These are phyloP conservation scores for Quercus tomentella DNA, from an alignment of 331 rosid genomes.

Conservation along the genomic window DNA sequence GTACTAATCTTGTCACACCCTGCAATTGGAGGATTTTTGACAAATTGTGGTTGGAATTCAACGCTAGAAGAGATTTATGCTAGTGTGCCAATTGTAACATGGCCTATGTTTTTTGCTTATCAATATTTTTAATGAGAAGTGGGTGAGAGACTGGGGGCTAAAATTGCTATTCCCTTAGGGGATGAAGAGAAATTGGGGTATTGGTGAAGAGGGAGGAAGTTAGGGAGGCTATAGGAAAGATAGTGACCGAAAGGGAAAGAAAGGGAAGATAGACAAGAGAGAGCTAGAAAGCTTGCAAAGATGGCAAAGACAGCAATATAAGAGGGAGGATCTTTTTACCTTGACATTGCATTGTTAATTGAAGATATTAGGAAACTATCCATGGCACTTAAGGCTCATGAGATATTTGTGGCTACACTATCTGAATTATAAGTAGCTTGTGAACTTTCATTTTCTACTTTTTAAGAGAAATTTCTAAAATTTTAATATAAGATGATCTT, in stretches of 20 bases:
- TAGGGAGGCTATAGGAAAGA: constrained; percentile 10
- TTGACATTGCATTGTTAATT: constrained; percentile 5
- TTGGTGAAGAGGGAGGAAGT: constrained; percentile 20
- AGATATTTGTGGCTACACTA: too few relatives aligned
- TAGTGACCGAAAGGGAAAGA: constrained; percentile 17
- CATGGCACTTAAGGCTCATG: not conserved
- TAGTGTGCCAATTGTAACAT: constrained; percentile 47
- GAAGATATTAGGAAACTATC: not conserved
- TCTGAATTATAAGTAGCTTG: too few relatives aligned
- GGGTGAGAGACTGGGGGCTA: constrained; percentile 39
- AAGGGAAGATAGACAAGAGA: constrained; percentile 16
- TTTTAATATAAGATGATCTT: too few relatives aligned
- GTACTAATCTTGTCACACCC: constrained; percentile 34
- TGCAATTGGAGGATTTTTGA: constrained; percentile 39
- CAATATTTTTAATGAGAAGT: constrained; percentile 37
- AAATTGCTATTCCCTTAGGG: constrained; percentile 12
- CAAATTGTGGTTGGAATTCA: constrained; percentile 55
- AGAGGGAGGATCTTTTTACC: constrained; percentile 28
- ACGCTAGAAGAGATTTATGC: constrained; percentile 32
- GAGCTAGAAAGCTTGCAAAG: not conserved
- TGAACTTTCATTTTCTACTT: too few relatives aligned
- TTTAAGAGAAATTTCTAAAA: too few relatives aligned
- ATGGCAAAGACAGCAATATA: constrained; percentile 24
- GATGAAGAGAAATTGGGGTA: constrained; percentile 29
- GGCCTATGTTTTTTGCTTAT: constrained; percentile 40